phyloP scores from a whole-genome alignment of 345 rosid species.

The Brassica carinata region DNA sequence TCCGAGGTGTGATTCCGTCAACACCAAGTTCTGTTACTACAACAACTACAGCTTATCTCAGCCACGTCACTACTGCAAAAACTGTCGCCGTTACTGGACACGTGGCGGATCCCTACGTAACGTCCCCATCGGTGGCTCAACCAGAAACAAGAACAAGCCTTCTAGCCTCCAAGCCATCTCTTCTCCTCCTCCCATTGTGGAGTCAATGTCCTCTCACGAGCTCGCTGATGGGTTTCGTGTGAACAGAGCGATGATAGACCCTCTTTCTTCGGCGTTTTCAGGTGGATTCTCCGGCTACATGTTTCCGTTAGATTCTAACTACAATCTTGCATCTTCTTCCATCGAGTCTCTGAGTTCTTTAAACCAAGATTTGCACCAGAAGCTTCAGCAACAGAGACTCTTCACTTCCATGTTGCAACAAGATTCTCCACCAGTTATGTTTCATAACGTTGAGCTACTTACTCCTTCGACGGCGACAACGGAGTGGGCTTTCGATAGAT shows the following conservation, averaged over 20 bases:
- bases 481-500: slow-evolving; percentile 25
- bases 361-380: slow-evolving; percentile 93
- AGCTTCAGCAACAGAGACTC: slow-evolving; percentile 87
- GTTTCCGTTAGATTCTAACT: slow-evolving; percentile 50
- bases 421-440: slow-evolving; percentile 54
- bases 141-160: slow-evolving; percentile 73
- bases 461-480: slow-evolving; percentile 21
- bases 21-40: slow-evolving; percentile 92
- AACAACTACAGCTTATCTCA: slow-evolving; percentile 91
- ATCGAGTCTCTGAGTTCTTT: slow-evolving; percentile 85
- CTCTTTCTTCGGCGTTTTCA: slow-evolving; percentile 42
- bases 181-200: slow-evolving; percentile 45
- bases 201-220: slow-evolving; percentile 53
- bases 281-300: slow-evolving; percentile 45
- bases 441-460: slow-evolving; percentile 58
- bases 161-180: slow-evolving; percentile 49
- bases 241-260: slow-evolving; percentile 37
- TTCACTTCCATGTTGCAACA: slow-evolving; percentile 58
- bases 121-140: slow-evolving; percentile 88
- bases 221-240: slow-evolving; percentile 57
- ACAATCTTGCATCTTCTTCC: slow-evolving; percentile 56
- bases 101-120: slow-evolving; percentile 79
- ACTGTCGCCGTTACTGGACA: slow-evolving; percentile 87
- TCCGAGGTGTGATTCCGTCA: slow-evolving; percentile 83
- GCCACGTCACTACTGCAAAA: slow-evolving; percentile 87